Conservation (phyloP, 148 eudicot species). For the Dianthus caryophyllus region DNA sequence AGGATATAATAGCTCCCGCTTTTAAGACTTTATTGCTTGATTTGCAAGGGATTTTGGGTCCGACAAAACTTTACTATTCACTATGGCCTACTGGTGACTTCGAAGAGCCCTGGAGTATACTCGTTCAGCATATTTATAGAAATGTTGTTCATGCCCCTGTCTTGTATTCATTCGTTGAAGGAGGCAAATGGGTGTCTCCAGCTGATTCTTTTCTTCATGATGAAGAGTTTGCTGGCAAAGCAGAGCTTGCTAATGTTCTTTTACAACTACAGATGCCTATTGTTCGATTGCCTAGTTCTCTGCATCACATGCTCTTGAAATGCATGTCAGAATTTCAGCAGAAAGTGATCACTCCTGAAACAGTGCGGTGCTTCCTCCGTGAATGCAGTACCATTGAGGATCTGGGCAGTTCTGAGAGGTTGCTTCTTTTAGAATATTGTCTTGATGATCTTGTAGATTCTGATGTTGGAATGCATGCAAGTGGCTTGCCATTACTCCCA, state of each 20-base stretch:
- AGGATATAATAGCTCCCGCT: conserved; percentile 83
- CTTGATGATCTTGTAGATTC: conserved; percentile 86
- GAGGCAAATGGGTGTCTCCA: conserved; percentile 87
- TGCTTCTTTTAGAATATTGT: conserved; percentile 88
- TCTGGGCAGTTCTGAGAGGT: conserved; percentile 48
- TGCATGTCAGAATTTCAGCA: conserved; percentile 35
- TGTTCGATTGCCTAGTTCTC: conserved; percentile 57
- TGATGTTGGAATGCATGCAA: conserved; percentile 58
- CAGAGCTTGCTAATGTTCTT: conserved; percentile 71
- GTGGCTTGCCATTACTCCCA: conserved; percentile 73
- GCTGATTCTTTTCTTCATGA: conserved; percentile 80
- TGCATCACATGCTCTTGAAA: conserved; percentile 70
- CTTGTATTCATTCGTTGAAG: conserved; percentile 54
- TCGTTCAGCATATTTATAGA: conserved; percentile 67
- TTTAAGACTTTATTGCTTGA: conserved; percentile 62
- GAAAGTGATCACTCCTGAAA: conserved; percentile 86
- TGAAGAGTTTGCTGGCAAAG: conserved; percentile 50
- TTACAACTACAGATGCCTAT: conserved; percentile 73
- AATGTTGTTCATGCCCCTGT: conserved; percentile 58
- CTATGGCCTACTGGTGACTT: conserved; percentile 88
- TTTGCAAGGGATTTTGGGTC: conserved; percentile 57
- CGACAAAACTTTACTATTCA: conserved; percentile 64
- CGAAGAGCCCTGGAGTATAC: conserved; percentile 94
- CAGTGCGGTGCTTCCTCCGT: conserved; percentile 66
- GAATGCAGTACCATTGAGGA: conserved; percentile 32